These are phyloP conservation scores for Leptomonas seymouri DNA, from an alignment of 208 protist species.

Conservation along the genomic window DNA sequence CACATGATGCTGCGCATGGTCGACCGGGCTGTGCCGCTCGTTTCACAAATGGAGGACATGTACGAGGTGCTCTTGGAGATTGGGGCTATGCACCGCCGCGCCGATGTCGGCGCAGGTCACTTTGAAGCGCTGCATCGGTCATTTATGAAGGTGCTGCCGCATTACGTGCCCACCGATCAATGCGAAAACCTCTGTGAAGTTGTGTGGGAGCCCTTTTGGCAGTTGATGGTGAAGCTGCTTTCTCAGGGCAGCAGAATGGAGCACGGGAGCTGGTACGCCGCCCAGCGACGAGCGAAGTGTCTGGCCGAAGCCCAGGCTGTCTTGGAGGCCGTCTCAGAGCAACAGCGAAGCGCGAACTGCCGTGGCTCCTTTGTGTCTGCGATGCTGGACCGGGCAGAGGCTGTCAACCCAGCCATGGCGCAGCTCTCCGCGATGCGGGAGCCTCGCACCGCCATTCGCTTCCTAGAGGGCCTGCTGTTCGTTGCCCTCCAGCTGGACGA, in stretches of 20 bases:
- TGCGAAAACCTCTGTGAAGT: neutral
- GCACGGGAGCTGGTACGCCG: constrained; percentile 13
- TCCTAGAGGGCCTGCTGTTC: neutral
- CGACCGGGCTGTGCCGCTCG: neutral
- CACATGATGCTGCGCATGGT: neutral
- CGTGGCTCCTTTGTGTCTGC: constrained; percentile 1
- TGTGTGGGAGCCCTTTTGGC: constrained; percentile 11
- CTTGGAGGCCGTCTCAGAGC: neutral
- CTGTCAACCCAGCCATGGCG: constrained; percentile 7
- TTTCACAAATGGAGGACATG: constrained; percentile 9
- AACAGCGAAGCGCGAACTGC: neutral
- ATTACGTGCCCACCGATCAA: neutral
- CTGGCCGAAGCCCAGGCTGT: neutral
- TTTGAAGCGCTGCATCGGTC: constrained; percentile 19
- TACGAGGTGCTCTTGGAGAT: constrained; percentile 11
- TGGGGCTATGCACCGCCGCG: constrained; percentile 19
- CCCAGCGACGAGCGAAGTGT: constrained; percentile 8
- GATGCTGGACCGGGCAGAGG: constrained; percentile 17
- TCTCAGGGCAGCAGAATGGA: neutral
- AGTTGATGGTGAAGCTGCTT: constrained; percentile 5
- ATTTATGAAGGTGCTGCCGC: constrained; percentile 10
- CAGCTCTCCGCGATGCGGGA: constrained; percentile 9
- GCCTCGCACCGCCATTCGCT: constrained; percentile 4
- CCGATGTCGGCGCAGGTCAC: constrained; percentile 9
- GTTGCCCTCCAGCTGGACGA: neutral